Conservation (phyloP, 306 rosid species). For the Vigna trinervia region DNA sequence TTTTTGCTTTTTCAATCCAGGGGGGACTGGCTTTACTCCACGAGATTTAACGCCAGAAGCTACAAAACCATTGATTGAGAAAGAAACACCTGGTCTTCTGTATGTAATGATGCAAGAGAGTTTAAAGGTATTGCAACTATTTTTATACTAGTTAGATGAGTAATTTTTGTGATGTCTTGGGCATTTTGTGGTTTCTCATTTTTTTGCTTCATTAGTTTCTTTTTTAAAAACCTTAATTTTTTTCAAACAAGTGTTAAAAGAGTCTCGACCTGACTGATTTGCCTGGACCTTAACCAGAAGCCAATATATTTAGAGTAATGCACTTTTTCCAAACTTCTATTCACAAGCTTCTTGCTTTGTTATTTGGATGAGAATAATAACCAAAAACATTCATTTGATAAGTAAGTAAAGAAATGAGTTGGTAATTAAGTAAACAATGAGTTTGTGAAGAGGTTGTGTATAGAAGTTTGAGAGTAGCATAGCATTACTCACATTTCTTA, state of each 20-base stretch:
- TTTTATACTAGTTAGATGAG: constrained; percentile 23
- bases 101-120: constrained; percentile 93
- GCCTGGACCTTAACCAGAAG: constrained; percentile 18
- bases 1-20: constrained; percentile 53
- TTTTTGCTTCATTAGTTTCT: neutral
- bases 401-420: constrained; percentile 16
- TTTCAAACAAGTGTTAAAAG: constrained; percentile 26
- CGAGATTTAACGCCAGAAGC: constrained; percentile 97
- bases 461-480: constrained; percentile 27
- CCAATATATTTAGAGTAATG: constrained; percentile 22
- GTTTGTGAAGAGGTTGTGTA: constrained; percentile 23
- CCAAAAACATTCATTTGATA: constrained; percentile 32
- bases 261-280: constrained; percentile 19
- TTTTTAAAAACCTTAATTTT: constrained; percentile 4
- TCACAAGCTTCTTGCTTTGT: constrained; percentile 7
- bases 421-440: constrained; percentile 24
- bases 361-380: neutral
- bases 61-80: constrained; percentile 82
- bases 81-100: constrained; percentile 90
- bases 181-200: constrained; percentile 28
- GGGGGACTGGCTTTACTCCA: constrained; percentile 89
- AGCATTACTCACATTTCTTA: neutral
- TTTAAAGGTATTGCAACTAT: constrained; percentile 65
- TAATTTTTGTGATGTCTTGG: constrained; percentile 10
- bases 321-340: constrained; percentile 30